Evolutionary conservation across 352 stramenopile genomes (phyloP).

Genomic region (Phytophthora syringae): DNA sequence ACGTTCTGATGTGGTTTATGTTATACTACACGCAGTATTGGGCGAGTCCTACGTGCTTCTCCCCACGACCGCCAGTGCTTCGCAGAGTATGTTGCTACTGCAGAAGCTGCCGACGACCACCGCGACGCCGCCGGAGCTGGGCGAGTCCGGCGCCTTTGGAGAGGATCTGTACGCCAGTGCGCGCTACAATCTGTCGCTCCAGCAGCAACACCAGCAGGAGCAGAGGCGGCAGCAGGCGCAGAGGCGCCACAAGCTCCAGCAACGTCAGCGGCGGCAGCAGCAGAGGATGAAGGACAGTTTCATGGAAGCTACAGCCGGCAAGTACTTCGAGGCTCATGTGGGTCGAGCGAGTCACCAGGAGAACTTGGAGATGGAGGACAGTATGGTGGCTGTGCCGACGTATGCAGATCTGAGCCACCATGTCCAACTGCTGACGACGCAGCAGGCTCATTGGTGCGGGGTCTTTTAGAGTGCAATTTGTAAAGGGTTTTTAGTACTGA

Average conservation of each 20-base stretch:
- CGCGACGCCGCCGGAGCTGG: conserved; percentile 31
- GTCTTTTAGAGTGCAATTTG: not conserved
- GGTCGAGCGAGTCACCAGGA: conserved; percentile 27
- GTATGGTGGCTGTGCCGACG: conserved; percentile 65
- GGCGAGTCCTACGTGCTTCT: conserved; percentile 83
- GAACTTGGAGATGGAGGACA: conserved; percentile 49
- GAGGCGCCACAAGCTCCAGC: conserved; percentile 28
- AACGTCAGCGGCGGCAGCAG: conserved; percentile 34
- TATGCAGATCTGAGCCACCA: conserved; percentile 81
- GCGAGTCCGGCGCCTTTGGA: conserved; percentile 37
- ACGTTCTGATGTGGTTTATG: conserved; percentile 3
- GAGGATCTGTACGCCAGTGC: conserved; percentile 49
- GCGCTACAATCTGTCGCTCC: conserved; percentile 54
- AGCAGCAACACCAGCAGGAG: conserved; percentile 49
- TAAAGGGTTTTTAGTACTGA: not conserved
- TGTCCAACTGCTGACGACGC: conserved; percentile 68
- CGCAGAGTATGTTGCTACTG: conserved; percentile 58
- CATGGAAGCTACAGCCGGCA: conserved; percentile 6
- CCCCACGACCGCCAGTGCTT: conserved; percentile 60
- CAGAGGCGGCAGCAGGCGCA: conserved; percentile 34
- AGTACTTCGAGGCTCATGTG: conserved; percentile 33
- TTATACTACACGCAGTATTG: conserved; percentile 33
- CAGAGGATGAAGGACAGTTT: conserved; percentile 39
- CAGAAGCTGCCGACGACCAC: conserved; percentile 39
- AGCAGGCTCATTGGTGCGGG: conserved; percentile 74